These are phyloP conservation scores for Yamadazyma diddensiae DNA, from an alignment of 1,139 yeast genomes.

Conservation along the genomic window DNA sequence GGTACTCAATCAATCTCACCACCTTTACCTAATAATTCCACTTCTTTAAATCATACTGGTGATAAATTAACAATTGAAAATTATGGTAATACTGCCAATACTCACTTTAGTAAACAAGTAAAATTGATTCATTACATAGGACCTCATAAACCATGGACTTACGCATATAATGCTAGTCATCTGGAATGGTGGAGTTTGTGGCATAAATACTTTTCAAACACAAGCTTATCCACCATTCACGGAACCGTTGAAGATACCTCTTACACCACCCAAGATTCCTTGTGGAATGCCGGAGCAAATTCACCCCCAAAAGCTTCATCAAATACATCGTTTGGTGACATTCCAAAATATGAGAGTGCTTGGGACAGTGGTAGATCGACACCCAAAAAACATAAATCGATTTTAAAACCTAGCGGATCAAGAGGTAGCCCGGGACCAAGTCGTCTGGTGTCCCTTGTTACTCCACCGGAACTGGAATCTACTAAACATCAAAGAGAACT, in stretches of 20 bases:
- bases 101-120: conserved; percentile 31
- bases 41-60: neutral
- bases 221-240: neutral
- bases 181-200: conserved; percentile 47
- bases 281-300: conserved; percentile 40
- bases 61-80: neutral
- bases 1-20: neutral
- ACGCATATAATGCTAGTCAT: conserved; percentile 19
- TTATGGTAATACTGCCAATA: conserved; percentile 27
- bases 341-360: conserved; percentile 6
- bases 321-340: neutral
- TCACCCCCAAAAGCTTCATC: conserved; percentile 27
- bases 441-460: conserved; percentile 2
- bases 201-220: conserved; percentile 25
- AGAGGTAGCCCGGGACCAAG: neutral
- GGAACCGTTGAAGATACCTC: neutral
- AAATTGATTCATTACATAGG: conserved; percentile 83
- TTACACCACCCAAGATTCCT: conserved; percentile 23
- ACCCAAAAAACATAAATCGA: conserved; percentile 5
- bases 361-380: conserved; percentile 7
- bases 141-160: conserved; percentile 74
- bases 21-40: conserved; percentile 1
- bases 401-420: conserved; percentile 1
- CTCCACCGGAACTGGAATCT: conserved; percentile 2
- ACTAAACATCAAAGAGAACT: neutral